A percentile compares a stretch with the other conserved stretches of the same genome.
phyloP scores from a whole-genome alignment of 2,329 filamentous ascomycete species.

The Hymenoscyphus albidus region DNA sequence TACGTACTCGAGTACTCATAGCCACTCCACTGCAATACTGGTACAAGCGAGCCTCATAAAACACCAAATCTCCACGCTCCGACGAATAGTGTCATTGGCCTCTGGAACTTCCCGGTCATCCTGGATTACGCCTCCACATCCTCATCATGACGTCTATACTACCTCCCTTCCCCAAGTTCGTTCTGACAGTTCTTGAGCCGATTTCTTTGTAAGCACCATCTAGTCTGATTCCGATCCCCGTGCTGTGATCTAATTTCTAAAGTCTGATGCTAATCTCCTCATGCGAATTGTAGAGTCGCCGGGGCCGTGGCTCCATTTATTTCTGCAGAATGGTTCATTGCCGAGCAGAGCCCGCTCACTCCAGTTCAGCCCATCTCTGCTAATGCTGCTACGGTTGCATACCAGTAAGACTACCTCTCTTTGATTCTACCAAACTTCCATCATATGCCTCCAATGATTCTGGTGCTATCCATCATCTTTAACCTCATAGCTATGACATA shows the following conservation, averaged over 20 bases:
- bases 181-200: slow-evolving; percentile 67
- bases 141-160: slow-evolving; percentile 56
- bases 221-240: background rate
- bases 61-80: too few species aligned
- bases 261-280: slow-evolving; percentile 6
- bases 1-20: too few species aligned
- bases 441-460: slow-evolving; percentile 24
- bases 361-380: slow-evolving; percentile 34
- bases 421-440: background rate
- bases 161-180: slow-evolving; percentile 58
- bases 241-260: background rate
- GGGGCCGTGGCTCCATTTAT: slow-evolving; percentile 56
- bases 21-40: too few species aligned
- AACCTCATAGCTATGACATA: too few species aligned
- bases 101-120: too few species aligned
- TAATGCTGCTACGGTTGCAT: slow-evolving; percentile 34
- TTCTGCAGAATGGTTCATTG: slow-evolving; percentile 58
- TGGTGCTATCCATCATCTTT: slow-evolving; percentile 47
- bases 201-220: slow-evolving; percentile 55
- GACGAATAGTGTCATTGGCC: too few species aligned
- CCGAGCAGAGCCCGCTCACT: slow-evolving; percentile 52
- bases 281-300: slow-evolving; percentile 45
- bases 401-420: slow-evolving; percentile 19
- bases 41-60: too few species aligned
- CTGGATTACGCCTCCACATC: background rate